phyloP scores from a whole-genome alignment of 1,284 basidiomycete species.

The Boletus semigastroideus region DNA sequence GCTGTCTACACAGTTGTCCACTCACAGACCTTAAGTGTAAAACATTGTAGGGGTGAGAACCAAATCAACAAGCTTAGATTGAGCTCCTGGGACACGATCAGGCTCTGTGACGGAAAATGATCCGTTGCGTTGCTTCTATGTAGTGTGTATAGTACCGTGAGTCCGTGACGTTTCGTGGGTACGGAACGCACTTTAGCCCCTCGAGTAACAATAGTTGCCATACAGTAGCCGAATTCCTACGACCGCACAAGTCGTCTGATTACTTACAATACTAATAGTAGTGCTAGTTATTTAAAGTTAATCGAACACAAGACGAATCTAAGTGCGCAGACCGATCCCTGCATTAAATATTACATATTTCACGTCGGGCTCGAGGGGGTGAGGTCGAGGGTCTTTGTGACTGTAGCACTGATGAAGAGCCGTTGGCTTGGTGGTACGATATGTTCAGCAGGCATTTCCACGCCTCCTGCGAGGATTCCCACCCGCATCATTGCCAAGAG shows the following conservation, averaged over 20 bases:
- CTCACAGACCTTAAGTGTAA: no score
- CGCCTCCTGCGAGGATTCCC: constrained; percentile 73
- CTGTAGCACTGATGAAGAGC: constrained; percentile 29
- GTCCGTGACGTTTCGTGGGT: constrained; percentile 1
- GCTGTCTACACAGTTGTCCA: no score
- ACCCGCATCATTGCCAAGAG: constrained; percentile 83
- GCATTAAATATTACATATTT: neutral
- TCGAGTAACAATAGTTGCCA: neutral
- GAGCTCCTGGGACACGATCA: constrained; percentile 34
- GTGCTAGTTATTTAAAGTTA: constrained; percentile 1
- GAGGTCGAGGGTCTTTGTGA: constrained; percentile 6
- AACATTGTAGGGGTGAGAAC: no score
- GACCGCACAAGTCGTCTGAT: neutral
- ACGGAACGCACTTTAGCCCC: neutral
- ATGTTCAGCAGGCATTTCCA: constrained; percentile 47
- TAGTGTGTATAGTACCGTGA: constrained; percentile 5
- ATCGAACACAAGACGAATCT: constrained; percentile 19
- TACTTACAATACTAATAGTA: constrained; percentile 6
- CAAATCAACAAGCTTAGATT: no score
- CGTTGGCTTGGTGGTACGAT: constrained; percentile 39
- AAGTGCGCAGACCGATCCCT: neutral
- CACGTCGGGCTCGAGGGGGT: neutral
- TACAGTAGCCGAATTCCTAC: constrained; percentile 7
- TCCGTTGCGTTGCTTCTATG: neutral
- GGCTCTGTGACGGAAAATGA: constrained; percentile 17